Evolutionary conservation across 768 basidiomycete species (phyloP).

Genomic region (Udeniomyces megalosporus): DNA sequence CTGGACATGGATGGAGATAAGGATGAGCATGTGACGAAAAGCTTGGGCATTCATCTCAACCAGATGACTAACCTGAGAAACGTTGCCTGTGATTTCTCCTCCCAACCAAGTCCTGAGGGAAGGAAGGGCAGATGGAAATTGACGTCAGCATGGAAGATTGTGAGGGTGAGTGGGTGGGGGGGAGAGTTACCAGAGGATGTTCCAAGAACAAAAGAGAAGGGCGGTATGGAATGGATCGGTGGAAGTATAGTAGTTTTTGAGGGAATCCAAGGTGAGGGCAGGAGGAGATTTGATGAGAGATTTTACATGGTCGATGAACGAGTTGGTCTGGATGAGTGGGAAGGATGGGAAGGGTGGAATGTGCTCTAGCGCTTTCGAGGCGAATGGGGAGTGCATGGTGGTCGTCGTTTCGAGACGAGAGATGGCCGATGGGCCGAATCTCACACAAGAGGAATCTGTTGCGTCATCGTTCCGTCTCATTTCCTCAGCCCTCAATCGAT

Average conservation of each 20-base stretch:
- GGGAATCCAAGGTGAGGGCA: not conserved
- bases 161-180: not conserved
- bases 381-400: no score
- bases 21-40: no score
- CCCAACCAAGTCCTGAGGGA: not conserved
- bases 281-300: not conserved
- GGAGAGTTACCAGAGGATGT: not conserved
- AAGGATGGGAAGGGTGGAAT: no score
- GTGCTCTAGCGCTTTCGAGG: no score
- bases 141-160: not conserved
- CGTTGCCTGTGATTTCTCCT: slow-evolving; percentile 16
- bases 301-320: not conserved
- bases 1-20: no score
- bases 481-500: no score
- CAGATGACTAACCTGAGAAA: slow-evolving; percentile 12
- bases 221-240: not conserved
- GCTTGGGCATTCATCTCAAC: no score
- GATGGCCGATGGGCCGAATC: no score
- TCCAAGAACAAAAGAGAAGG: not conserved
- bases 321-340: no score
- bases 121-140: not conserved
- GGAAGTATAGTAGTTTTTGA: slow-evolving; percentile 2
- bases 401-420: no score
- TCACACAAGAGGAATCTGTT: no score
- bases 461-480: no score